These are phyloP conservation scores for Neofusicoccum parvum DNA, from an alignment of 2,329 filamentous ascomycete species.

Conservation along the genomic window DNA sequence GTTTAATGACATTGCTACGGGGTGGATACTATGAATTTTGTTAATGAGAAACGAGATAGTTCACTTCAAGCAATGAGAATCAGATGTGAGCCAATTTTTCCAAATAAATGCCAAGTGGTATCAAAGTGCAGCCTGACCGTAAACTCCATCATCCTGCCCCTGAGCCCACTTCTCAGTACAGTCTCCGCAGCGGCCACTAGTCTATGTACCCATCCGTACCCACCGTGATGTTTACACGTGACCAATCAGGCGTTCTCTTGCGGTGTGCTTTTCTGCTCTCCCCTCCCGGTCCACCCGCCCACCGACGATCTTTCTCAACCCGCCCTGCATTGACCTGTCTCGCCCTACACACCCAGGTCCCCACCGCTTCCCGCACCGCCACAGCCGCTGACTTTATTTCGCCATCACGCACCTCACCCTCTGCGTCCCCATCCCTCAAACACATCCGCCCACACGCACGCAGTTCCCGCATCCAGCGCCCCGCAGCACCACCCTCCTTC, in stretches of 20 bases:
- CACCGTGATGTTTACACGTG: neutral
- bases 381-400: neutral
- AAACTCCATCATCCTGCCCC: neutral
- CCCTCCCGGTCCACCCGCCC: neutral
- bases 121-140: too few species aligned
- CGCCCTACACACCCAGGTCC: neutral
- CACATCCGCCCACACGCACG: too few species aligned
- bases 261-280: neutral
- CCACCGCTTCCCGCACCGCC: constrained; percentile 5
- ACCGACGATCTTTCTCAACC: constrained; percentile 3
- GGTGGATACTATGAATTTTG: neutral
- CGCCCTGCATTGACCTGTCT: neutral
- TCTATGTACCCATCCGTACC: neutral
- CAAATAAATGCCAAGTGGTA: neutral
- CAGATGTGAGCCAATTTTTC: neutral
- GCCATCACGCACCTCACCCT: neutral
- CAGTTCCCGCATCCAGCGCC: neutral
- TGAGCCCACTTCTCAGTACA: neutral
- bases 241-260: constrained; percentile 2
- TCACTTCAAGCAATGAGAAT: neutral
- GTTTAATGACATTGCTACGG: constrained; percentile 8
- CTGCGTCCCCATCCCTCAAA: too few species aligned
- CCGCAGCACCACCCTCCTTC: neutral
- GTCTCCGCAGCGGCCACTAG: constrained; percentile 2
- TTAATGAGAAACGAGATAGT: neutral